phyloP scores from a whole-genome alignment of 1,284 basidiomycete species.

The Leccinum fallax region DNA sequence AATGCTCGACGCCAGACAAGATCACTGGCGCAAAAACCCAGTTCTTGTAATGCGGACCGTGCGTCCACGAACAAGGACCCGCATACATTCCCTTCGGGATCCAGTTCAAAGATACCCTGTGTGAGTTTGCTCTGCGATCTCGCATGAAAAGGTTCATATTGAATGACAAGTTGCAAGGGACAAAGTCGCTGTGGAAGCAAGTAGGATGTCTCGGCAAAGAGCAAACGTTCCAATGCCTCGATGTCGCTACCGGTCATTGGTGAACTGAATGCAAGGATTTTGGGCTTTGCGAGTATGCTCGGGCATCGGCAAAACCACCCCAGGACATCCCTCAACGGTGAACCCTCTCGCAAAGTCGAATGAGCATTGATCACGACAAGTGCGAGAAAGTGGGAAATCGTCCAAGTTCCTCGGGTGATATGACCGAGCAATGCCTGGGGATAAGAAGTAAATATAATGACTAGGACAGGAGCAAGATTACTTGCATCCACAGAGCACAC shows the following conservation, averaged over 20 bases:
- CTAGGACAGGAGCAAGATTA: slow-evolving; percentile 10
- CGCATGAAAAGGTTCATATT: slow-evolving; percentile 36
- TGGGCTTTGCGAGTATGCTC: slow-evolving; percentile 41
- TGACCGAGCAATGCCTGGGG: slow-evolving; percentile 35
- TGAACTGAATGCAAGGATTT: slow-evolving; percentile 45
- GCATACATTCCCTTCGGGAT: slow-evolving; percentile 42
- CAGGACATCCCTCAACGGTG: slow-evolving; percentile 46
- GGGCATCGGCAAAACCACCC: slow-evolving; percentile 46
- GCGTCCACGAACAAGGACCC: slow-evolving; percentile 48
- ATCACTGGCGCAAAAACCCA: slow-evolving; percentile 67
- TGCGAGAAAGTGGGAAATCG: slow-evolving; percentile 44
- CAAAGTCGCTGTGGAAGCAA: slow-evolving; percentile 37
- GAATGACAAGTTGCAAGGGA: slow-evolving; percentile 39
- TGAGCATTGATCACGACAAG: slow-evolving; percentile 46
- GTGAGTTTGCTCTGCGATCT: slow-evolving; percentile 37
- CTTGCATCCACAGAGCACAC: slow-evolving; percentile 42
- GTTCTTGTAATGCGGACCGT: slow-evolving; percentile 46
- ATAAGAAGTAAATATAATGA: slow-evolving; percentile 13
- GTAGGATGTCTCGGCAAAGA: slow-evolving; percentile 41
- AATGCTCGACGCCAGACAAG: slow-evolving; percentile 61
- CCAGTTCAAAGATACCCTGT: slow-evolving; percentile 39
- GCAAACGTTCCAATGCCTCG: slow-evolving; percentile 41
- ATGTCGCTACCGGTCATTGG: slow-evolving; percentile 36
- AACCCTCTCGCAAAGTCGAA: slow-evolving; percentile 22
- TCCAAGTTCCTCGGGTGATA: slow-evolving; percentile 34